A percentile compares a stretch with the other conserved stretches of the same genome.
Conservation (phyloP, 192 early-diverging fungal genomes). For the Coemansia sp. region DNA sequence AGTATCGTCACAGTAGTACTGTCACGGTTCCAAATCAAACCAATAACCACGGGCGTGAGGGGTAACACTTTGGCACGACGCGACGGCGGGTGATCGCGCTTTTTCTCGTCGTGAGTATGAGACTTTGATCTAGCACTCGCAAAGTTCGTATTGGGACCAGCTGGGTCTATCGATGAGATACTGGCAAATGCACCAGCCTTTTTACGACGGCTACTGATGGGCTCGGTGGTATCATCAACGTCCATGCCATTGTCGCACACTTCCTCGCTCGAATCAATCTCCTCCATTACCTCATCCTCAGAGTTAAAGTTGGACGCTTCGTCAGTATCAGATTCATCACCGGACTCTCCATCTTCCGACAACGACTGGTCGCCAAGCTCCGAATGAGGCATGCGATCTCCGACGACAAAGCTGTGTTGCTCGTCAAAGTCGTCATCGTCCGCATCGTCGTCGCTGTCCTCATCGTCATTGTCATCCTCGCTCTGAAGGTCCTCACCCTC, state of each 20-base stretch:
- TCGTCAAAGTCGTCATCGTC: constrained; percentile 77
- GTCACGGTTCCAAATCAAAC: constrained; percentile 8
- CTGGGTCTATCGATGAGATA: neutral
- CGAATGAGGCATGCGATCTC: constrained; percentile 48
- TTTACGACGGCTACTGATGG: neutral
- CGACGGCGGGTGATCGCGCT: constrained; percentile 1
- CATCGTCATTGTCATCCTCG: constrained; percentile 67
- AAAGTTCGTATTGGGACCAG: neutral
- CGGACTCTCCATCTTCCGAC: constrained; percentile 1
- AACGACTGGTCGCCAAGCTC: neutral
- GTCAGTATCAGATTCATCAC: constrained; percentile 15
- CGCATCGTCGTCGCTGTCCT: constrained; percentile 39
- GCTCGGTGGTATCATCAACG: constrained; percentile 13
- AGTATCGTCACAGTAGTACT: neutral
- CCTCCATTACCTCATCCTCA: constrained; percentile 47
- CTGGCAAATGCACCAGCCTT: neutral
- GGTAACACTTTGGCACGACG: constrained; percentile 31
- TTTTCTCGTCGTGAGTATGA: neutral
- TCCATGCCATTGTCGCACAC: constrained; percentile 25
- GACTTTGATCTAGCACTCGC: neutral
- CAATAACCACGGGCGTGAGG: constrained; percentile 40
- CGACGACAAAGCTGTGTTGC: constrained; percentile 84
- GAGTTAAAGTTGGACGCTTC: constrained; percentile 29
- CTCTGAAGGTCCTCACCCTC: constrained; percentile 83
- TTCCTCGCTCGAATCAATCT: constrained; percentile 38